phyloP scores from a whole-genome alignment of 345 rosid species.

The Dimocarpus longan region DNA sequence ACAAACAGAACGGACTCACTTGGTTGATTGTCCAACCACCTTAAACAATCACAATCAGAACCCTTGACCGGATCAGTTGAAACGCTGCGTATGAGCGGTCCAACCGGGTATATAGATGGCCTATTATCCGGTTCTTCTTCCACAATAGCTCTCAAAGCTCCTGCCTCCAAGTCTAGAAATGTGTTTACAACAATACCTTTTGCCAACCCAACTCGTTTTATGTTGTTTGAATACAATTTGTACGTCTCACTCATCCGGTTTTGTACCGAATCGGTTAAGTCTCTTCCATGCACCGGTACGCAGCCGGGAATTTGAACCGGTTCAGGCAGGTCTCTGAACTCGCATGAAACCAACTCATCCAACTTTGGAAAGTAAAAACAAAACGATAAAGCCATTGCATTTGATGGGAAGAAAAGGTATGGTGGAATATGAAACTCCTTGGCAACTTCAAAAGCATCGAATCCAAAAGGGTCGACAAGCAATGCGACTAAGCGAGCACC shows the following conservation, averaged over 20 bases:
- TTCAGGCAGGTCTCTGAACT: constrained; percentile 37
- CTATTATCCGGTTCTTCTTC: constrained; percentile 12
- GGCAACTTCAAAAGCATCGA: constrained; percentile 39
- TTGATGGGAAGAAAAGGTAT: constrained; percentile 38
- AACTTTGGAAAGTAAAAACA: constrained; percentile 37
- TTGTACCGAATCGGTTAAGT: constrained; percentile 33
- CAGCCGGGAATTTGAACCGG: constrained; percentile 52
- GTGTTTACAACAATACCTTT: constrained; percentile 44
- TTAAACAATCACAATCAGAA: constrained; percentile 24
- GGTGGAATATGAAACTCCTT: constrained; percentile 32
- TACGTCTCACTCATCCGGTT: constrained; percentile 39
- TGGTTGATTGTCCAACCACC: constrained; percentile 38
- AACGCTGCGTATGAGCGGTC: constrained; percentile 32
- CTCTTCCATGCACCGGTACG: constrained; percentile 39
- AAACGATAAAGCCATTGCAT: constrained; percentile 37
- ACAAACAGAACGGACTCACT: constrained; percentile 27
- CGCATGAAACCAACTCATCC: constrained; percentile 34
- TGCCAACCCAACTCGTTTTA: constrained; percentile 32
- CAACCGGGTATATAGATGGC: constrained; percentile 45
- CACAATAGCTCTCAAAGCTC: constrained; percentile 33
- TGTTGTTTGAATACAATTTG: constrained; percentile 34
- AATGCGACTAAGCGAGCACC: constrained; percentile 34
- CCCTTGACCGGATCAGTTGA: neutral
- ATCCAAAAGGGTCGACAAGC: constrained; percentile 48
- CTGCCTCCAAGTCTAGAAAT: constrained; percentile 41